phyloP scores from a whole-genome alignment of 495 filamentous ascomycete genomes.

The Hypoxylon fragiforme region DNA sequence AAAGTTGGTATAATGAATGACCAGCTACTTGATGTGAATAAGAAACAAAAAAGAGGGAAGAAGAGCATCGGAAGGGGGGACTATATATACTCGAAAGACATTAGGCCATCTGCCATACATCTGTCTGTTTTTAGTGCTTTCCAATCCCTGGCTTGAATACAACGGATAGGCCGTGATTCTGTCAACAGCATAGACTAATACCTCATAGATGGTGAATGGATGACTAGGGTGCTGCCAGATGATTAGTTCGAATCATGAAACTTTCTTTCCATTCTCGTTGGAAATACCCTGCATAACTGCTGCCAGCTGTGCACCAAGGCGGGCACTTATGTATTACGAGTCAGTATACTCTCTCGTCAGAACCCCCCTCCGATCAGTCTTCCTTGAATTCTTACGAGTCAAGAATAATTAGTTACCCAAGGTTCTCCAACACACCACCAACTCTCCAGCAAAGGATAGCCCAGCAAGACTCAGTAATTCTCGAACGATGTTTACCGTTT shows the following conservation, averaged over 20 bases:
- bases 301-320: not conserved
- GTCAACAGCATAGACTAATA: conserved; percentile 7
- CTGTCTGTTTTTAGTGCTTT: not conserved
- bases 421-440: too few relatives aligned
- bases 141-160: not conserved
- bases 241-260: conserved; percentile 13
- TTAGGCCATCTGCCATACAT: conserved; percentile 3
- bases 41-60: too few relatives aligned
- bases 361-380: too few relatives aligned
- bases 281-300: not conserved
- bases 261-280: not conserved
- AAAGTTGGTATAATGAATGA: not conserved
- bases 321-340: not conserved
- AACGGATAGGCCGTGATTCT: not conserved
- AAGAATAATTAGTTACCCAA: not conserved
- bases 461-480: too few relatives aligned
- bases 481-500: too few relatives aligned
- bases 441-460: too few relatives aligned
- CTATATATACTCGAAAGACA: not conserved
- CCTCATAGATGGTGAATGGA: not conserved
- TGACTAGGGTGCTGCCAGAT: not conserved
- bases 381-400: not conserved
- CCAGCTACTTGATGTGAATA: not conserved
- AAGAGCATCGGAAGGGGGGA: too few relatives aligned
- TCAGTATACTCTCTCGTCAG: too few relatives aligned